Evolutionary conservation across 768 basidiomycete species (phyloP).

Genomic region (Naganishia vishniacii): DNA sequence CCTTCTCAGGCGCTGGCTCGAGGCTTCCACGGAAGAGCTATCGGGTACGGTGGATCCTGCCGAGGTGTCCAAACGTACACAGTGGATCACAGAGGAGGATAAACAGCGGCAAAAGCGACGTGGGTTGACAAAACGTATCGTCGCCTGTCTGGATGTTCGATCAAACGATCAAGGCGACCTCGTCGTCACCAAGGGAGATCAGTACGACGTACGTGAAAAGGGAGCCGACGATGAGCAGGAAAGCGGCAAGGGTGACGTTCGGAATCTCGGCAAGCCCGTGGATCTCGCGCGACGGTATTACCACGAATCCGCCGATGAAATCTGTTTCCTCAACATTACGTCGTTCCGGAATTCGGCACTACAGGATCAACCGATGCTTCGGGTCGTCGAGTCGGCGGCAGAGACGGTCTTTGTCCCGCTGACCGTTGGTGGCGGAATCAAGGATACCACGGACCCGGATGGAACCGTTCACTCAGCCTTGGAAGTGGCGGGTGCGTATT

Average conservation of each 20-base stretch:
- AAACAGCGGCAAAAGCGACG: slow-evolving; percentile 32
- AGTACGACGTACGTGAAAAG: slow-evolving; percentile 95
- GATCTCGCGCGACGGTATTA: slow-evolving; percentile 83
- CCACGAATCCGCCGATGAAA: slow-evolving; percentile 81
- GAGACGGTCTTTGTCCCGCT: slow-evolving; percentile 91
- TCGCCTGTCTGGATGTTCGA: slow-evolving; percentile 96
- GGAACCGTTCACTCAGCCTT: slow-evolving; percentile 78
- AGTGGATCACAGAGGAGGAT: slow-evolving; percentile 24
- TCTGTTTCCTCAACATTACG: slow-evolving; percentile 97
- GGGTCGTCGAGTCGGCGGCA: slow-evolving; percentile 83
- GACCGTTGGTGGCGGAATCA: slow-evolving; percentile 97
- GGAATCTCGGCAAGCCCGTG: slow-evolving; percentile 96
- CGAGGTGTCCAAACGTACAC: slow-evolving; percentile 11
- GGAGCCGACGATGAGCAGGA: slow-evolving; percentile 12
- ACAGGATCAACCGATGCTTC: slow-evolving; percentile 95
- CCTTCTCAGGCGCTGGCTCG: slow-evolving; percentile 74
- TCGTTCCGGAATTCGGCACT: slow-evolving; percentile 96
- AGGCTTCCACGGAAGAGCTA: slow-evolving; percentile 39
- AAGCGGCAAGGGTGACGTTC: slow-evolving; percentile 56
- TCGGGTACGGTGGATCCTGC: slow-evolving; percentile 27
- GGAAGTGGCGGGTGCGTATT: slow-evolving; percentile 92
- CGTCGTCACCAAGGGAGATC: slow-evolving; percentile 98
- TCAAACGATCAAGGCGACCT: slow-evolving; percentile 93
- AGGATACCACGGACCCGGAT: slow-evolving; percentile 90
- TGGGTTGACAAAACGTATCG: slow-evolving; percentile 82